Conservation (phyloP, 805 yeast species). For the Candida succiphila region DNA sequence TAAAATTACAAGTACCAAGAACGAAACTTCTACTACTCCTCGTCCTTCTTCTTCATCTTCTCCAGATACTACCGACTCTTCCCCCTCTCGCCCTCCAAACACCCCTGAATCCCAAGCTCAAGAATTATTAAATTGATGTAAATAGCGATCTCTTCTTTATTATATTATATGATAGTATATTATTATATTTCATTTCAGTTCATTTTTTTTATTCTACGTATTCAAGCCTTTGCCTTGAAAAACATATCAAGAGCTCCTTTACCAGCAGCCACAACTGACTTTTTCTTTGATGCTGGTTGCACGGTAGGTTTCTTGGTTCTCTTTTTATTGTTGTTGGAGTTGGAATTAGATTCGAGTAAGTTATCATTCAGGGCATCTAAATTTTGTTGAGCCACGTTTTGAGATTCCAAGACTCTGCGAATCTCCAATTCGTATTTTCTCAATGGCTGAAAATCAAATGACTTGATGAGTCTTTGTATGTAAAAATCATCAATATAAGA, state of each 20-base stretch:
- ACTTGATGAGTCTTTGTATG: slow-evolving; percentile 12
- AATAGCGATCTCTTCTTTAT: background rate
- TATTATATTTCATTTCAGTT: background rate
- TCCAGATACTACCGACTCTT: too few species aligned
- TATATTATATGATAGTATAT: background rate
- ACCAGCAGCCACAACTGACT: slow-evolving; percentile 38
- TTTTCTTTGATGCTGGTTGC: slow-evolving; percentile 17
- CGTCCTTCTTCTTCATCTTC: too few species aligned
- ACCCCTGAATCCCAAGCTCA: background rate
- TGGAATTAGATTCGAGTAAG: slow-evolving; percentile 1
- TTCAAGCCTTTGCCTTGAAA: slow-evolving; percentile 30
- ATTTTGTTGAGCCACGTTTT: slow-evolving; percentile 19
- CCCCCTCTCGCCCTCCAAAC: too few species aligned
- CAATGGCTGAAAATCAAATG: slow-evolving; percentile 12
- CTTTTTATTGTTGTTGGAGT: slow-evolving; percentile 10
- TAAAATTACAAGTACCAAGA: background rate
- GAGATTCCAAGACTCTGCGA: slow-evolving; percentile 12
- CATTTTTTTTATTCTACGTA: slow-evolving; percentile 1
- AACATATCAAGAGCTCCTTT: slow-evolving; percentile 66
- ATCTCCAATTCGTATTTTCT: slow-evolving; percentile 10
- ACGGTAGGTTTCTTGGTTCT: slow-evolving; percentile 15
- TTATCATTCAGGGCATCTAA: slow-evolving; percentile 21
- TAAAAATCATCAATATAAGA: slow-evolving; percentile 28
- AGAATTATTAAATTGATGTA: background rate
- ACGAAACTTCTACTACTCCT: too few species aligned